These are phyloP conservation scores for Paramecium tetraurelia DNA, from an alignment of 73 alveolate species.

Conservation along the genomic window DNA sequence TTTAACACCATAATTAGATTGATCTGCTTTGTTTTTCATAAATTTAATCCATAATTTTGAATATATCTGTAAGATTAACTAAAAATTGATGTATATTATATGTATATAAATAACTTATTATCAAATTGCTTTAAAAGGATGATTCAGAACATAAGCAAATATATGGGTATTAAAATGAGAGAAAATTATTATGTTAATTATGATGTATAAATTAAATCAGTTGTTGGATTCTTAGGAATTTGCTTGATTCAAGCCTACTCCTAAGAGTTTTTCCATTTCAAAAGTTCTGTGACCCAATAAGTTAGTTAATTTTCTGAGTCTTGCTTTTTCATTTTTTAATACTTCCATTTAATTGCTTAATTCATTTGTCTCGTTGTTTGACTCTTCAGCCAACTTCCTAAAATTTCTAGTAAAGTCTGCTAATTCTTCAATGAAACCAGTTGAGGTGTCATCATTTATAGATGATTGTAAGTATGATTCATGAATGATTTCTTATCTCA, in stretches of 20 bases:
- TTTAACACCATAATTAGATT: no score
- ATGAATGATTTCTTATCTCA: conserved; percentile 29
- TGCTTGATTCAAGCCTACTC: not conserved
- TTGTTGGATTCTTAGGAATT: not conserved
- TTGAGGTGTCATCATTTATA: not conserved
- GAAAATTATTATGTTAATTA: not conserved
- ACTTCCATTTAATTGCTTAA: not conserved
- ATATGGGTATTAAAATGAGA: not conserved
- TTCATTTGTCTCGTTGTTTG: not conserved
- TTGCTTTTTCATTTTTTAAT: conserved; percentile 21
- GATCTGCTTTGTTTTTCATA: no score
- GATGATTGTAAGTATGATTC: not conserved
- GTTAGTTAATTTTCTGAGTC: not conserved
- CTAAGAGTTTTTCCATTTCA: conserved; percentile 12
- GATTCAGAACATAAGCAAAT: no score
- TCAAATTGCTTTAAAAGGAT: no score
- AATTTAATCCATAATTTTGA: no score
- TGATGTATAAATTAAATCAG: not conserved
- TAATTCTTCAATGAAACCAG: not conserved
- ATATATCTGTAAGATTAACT: no score
- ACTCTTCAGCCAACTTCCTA: conserved; percentile 2
- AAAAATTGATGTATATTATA: no score
- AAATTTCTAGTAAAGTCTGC: conserved; percentile 3
- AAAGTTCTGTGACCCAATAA: not conserved
- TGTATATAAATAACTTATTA: not conserved